Evolutionary conservation across 179 eudicot genomes (phyloP).

Genomic region (Gypsophila paniculata): DNA sequence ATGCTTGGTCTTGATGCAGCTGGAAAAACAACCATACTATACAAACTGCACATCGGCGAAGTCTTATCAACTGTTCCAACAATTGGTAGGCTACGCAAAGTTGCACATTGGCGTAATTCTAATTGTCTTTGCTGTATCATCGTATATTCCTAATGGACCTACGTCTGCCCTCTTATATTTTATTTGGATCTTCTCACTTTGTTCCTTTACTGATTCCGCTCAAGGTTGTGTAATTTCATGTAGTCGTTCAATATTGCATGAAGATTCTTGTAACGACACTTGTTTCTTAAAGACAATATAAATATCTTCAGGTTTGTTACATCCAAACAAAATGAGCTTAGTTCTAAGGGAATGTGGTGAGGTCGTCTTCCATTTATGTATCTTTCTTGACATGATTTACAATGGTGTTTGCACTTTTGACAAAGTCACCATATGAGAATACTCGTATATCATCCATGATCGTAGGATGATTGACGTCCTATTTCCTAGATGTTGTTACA

Average conservation of each 20-base stretch:
- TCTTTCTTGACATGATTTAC: too few species aligned
- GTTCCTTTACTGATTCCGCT: not conserved
- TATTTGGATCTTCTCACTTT: not conserved
- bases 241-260: too few species aligned
- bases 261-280: too few species aligned
- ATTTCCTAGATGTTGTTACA: not conserved
- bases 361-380: too few species aligned
- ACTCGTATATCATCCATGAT: not conserved
- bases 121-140: not conserved
- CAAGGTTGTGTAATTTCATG: too few species aligned
- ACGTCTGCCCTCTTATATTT: not conserved
- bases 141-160: not conserved
- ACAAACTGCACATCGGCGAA: slow-evolving; percentile 95
- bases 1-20: slow-evolving; percentile 98
- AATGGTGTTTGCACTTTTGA: too few species aligned
- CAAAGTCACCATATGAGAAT: too few species aligned
- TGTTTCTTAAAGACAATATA: too few species aligned
- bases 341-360: too few species aligned
- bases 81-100: slow-evolving; percentile 49
- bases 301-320: too few species aligned
- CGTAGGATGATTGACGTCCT: not conserved
- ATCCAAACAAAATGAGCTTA: too few species aligned
- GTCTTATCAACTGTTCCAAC: slow-evolving; percentile 92
- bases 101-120: not conserved
- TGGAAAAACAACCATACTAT: slow-evolving; percentile 89